Conservation (phyloP, 1,284 basidiomycete species). For the Boletus sp. region DNA sequence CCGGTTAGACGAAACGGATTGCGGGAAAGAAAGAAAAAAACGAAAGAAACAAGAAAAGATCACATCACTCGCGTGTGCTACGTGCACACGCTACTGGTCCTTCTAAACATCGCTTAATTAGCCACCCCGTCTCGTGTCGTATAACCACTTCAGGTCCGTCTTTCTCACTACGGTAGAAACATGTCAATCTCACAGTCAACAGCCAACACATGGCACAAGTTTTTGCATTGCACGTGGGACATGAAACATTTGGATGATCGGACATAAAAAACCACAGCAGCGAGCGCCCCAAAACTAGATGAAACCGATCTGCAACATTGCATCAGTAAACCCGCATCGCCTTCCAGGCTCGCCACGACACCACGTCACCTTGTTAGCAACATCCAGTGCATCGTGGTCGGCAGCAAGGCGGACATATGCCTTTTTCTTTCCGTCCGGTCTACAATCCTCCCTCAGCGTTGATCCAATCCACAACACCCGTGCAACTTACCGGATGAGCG, state of each 20-base stretch:
- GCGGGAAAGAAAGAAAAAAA: too few species aligned
- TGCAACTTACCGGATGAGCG: slow-evolving; percentile 81
- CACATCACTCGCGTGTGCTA: too few species aligned
- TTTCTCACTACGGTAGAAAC: not conserved
- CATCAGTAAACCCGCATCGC: slow-evolving; percentile 3
- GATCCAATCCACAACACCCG: not conserved
- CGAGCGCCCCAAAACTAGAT: slow-evolving; percentile 43
- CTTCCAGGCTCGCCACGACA: not conserved
- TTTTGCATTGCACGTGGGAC: not conserved
- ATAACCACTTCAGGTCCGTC: slow-evolving; percentile 3
- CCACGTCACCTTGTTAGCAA: slow-evolving; percentile 88
- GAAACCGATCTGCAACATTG: slow-evolving; percentile 64
- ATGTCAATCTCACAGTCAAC: not conserved
- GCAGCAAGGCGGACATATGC: slow-evolving; percentile 93
- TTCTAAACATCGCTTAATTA: too few species aligned
- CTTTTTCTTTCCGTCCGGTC: slow-evolving; percentile 99
- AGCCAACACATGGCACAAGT: not conserved
- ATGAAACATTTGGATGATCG: not conserved
- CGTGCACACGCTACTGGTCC: too few species aligned
- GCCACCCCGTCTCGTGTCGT: slow-evolving; percentile 20
- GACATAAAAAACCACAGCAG: slow-evolving; percentile 2
- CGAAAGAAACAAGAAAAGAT: too few species aligned
- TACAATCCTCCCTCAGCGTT: slow-evolving; percentile 30
- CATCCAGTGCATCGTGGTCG: slow-evolving; percentile 96
- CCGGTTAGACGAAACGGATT: too few species aligned